Conservation (phyloP, 2,329 filamentous ascomycete species). For the Alternaria ventricosa region DNA sequence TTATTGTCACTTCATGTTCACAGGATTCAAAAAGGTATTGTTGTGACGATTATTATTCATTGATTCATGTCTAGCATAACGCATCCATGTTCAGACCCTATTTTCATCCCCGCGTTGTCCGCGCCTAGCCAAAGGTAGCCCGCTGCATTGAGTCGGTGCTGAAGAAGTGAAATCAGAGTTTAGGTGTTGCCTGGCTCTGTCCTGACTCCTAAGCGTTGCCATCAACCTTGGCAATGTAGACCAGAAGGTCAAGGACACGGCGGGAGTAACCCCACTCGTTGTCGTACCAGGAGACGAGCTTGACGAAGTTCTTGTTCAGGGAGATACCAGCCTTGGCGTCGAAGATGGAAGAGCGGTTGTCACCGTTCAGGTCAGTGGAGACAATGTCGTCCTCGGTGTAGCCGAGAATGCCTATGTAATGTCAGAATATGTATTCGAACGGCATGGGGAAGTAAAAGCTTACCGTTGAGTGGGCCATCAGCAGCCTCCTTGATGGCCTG, state of each 20-base stretch:
- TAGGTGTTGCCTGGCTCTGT: constrained; percentile 44
- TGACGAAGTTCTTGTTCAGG: constrained; percentile 98
- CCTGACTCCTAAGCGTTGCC: constrained; percentile 52
- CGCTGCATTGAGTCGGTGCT: constrained; percentile 4
- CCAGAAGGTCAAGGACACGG: constrained; percentile 64
- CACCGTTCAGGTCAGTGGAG: constrained; percentile 91
- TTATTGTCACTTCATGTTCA: constrained; percentile 9
- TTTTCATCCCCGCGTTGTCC: constrained; percentile 20
- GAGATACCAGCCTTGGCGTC: constrained; percentile 99
- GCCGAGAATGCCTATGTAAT: constrained; percentile 74
- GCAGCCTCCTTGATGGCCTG: constrained; percentile 82
- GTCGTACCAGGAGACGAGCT: constrained; percentile 98
- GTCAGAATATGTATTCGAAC: constrained; percentile 24
- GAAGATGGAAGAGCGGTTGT: constrained; percentile 95
- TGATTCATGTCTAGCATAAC: constrained; percentile 39
- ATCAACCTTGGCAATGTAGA: constrained; percentile 54
- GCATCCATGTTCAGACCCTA: constrained; percentile 20
- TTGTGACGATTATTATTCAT: constrained; percentile 30
- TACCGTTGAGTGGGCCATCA: constrained; percentile 84
- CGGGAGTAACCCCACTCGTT: constrained; percentile 99
- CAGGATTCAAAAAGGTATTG: neutral
- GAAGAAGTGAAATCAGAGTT: constrained; percentile 33
- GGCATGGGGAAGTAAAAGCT: constrained; percentile 38
- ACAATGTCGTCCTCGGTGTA: constrained; percentile 99
- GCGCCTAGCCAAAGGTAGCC: constrained; percentile 11